Evolutionary conservation across 2,329 filamentous ascomycete genomes (phyloP).

Genomic region (Hypoxylon sp.): DNA sequence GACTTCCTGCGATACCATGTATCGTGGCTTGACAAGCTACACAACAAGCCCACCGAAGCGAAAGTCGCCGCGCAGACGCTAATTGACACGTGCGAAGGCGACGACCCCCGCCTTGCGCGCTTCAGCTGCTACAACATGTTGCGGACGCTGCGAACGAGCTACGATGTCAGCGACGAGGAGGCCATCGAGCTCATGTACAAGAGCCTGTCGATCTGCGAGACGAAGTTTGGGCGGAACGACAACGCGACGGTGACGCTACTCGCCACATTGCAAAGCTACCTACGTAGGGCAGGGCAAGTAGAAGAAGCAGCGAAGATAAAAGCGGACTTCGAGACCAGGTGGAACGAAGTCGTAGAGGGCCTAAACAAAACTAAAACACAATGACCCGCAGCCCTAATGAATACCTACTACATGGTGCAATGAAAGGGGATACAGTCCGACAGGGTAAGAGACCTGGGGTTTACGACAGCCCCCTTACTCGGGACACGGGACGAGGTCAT

Average conservation of each 20-base stretch:
- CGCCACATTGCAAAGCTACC: conserved; percentile 33
- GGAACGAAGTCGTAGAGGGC: conserved; percentile 35
- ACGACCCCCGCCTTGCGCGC: conserved; percentile 36
- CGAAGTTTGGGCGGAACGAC: conserved; percentile 34
- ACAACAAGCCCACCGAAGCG: conserved; percentile 36
- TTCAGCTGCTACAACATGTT: conserved; percentile 44
- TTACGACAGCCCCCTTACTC: neutral
- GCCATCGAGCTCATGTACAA: conserved; percentile 31
- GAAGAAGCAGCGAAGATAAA: conserved; percentile 33
- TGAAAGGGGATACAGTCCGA: conserved; percentile 1
- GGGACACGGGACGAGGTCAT: neutral
- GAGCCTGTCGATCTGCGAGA: conserved; percentile 34
- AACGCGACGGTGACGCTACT: conserved; percentile 39
- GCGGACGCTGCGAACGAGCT: conserved; percentile 33
- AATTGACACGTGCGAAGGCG: neutral
- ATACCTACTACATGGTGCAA: conserved; percentile 45
- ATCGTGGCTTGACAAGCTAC: conserved; percentile 29
- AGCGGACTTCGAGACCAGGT: conserved; percentile 35
- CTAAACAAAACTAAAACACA: neutral
- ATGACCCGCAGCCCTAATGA: conserved; percentile 43
- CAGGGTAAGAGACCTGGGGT: neutral
- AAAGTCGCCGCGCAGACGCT: conserved; percentile 25
- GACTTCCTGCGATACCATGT: conserved; percentile 29
- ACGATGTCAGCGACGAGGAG: conserved; percentile 26
- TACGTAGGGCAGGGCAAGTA: conserved; percentile 15